Percentiles rank a stretch among this genome's conserved stretches.
These are phyloP conservation scores for Trichoderma sp. DNA, from an alignment of 2,329 filamentous ascomycete genomes.

Conservation along the genomic window DNA sequence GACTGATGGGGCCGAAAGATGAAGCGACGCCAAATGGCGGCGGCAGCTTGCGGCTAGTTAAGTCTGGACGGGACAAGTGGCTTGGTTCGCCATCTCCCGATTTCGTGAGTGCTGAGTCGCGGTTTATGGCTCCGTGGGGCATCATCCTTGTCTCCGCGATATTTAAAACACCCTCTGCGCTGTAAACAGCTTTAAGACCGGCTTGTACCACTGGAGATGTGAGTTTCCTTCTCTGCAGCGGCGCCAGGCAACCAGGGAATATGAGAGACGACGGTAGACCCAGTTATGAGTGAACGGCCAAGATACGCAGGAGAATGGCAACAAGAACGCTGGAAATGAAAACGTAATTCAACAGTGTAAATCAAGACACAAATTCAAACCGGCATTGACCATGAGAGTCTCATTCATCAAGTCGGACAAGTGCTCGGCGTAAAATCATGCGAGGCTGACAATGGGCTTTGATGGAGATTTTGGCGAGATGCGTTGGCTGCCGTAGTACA, in stretches of 20 bases:
- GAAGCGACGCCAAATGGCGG: slow-evolving; percentile 17
- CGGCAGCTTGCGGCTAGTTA: slow-evolving; percentile 10
- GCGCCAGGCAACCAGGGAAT: neutral
- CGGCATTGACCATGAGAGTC: neutral
- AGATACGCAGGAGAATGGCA: neutral
- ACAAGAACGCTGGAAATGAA: neutral
- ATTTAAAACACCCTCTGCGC: neutral
- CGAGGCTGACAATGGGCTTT: slow-evolving; percentile 16
- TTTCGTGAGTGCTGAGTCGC: slow-evolving; percentile 2
- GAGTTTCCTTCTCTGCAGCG: neutral
- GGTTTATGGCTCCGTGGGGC: slow-evolving; percentile 2
- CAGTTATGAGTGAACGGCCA: neutral
- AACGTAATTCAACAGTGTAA: neutral
- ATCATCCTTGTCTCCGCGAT: slow-evolving; percentile 16
- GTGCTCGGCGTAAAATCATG: neutral
- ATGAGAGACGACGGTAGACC: slow-evolving; percentile 6
- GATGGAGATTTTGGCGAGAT: slow-evolving; percentile 7
- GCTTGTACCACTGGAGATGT: neutral
- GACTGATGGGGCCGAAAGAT: slow-evolving; percentile 33
- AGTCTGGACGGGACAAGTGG: slow-evolving; percentile 17
- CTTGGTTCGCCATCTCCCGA: slow-evolving; percentile 15
- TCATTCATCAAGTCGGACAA: neutral
- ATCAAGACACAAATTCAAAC: neutral
- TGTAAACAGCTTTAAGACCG: neutral
- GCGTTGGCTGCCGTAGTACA: neutral